These are phyloP conservation scores for Neofusicoccum sp. DNA, from an alignment of 2,329 filamentous ascomycete genomes.

Conservation along the genomic window DNA sequence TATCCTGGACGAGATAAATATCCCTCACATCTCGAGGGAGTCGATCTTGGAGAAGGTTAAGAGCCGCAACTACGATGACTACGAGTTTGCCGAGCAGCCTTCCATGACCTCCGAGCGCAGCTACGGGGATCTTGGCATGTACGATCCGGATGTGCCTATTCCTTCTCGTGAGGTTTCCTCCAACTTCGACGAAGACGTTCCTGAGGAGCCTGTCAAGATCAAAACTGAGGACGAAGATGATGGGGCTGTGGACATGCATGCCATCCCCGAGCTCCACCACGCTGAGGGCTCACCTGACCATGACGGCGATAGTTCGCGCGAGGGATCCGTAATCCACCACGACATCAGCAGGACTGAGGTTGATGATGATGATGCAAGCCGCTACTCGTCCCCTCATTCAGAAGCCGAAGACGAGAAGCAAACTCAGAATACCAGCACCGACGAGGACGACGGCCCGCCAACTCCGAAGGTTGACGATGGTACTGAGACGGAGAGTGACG, in stretches of 20 bases:
- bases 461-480: slow-evolving; percentile 42
- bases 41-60: slow-evolving; percentile 89
- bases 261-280: slow-evolving; percentile 61
- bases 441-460: slow-evolving; percentile 44
- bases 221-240: slow-evolving; percentile 57
- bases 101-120: slow-evolving; percentile 56
- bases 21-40: slow-evolving; percentile 84
- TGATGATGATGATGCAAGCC: slow-evolving; percentile 57
- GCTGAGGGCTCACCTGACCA: slow-evolving; percentile 45
- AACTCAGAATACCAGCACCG: slow-evolving; percentile 33
- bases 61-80: slow-evolving; percentile 54
- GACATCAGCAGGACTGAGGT: slow-evolving; percentile 31
- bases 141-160: slow-evolving; percentile 87
- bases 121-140: slow-evolving; percentile 50
- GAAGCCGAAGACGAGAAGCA: slow-evolving; percentile 33
- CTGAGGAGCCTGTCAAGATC: slow-evolving; percentile 64
- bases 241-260: slow-evolving; percentile 57
- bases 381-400: slow-evolving; percentile 47
- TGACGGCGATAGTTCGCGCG: slow-evolving; percentile 31
- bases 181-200: slow-evolving; percentile 57
- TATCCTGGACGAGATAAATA: slow-evolving; percentile 55
- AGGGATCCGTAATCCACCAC: slow-evolving; percentile 59
- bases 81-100: slow-evolving; percentile 36
- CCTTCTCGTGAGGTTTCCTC: slow-evolving; percentile 75
- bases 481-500: slow-evolving; percentile 26